Base-by-base conservation (phyloP, 2,329 filamentous ascomycete species). In the Colletotrichum neosansevieriae region DNA sequence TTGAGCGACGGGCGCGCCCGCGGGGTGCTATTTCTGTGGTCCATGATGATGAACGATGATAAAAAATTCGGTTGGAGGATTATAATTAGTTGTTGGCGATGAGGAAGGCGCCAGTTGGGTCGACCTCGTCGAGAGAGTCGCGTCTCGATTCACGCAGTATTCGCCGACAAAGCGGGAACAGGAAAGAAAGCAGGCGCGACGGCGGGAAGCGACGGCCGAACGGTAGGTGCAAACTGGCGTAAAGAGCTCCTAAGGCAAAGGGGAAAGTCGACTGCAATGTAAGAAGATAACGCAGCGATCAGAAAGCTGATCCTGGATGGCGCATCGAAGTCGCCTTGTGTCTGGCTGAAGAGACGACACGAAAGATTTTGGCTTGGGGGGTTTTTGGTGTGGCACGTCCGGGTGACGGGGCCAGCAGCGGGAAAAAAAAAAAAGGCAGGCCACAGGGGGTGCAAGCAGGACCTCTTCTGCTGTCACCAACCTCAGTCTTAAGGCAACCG, bases 1-100 rank as follows among this genome's bases (percentile, higher is more conserved):
- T 81, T 79, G 61, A 83, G 75, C 58, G 77, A 78, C 61, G 81
- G 77, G 57, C 80, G 80, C 63, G 81, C 74, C 58, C 75, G 75
- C 45, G 81, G 81, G 24, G 81, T 82, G 74, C 75, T 74, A 61
- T 74, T 76, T 60, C 69, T 71, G 67, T 60, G 62, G 19, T 72
- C 71, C 71, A 72, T 72, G 19, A 51, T 54, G 70, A 50, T 51
- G 24, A 21, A 36, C 17, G 24, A 32, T 44, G 32, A 44, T 15
- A 21, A 11, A 11, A 42, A 19, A 51, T 17, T 19, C 29, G 29
- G 15, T n/a, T 34, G 53, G 3, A 6, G 56, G 51, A 42, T 69
- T 69, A 58, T 32, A 29, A 63, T 65, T 58, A 58, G 57, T 47
- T 32, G 58, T 24, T 49, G 63, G 17, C 54, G 63, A 66, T 69